Percentiles rank a stretch among this genome's conserved stretches.
phyloP scores from a whole-genome alignment of 2,329 filamentous ascomycete genomes.

The Lecanicillium sp. region DNA sequence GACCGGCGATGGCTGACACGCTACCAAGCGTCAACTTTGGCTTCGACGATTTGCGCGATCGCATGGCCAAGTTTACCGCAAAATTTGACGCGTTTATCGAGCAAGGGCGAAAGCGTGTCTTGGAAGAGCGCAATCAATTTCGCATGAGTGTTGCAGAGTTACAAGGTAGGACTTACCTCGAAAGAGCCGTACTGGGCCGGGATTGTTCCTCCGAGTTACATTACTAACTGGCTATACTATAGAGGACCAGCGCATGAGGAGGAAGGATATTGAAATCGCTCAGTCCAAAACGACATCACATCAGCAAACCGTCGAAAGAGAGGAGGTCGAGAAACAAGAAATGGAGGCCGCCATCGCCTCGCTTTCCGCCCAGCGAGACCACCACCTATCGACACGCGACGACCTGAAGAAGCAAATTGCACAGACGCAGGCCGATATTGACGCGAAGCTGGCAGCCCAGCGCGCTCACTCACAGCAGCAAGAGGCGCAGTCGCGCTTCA shows the following conservation, averaged over 20 bases:
- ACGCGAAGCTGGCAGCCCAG: conserved; percentile 62
- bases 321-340: conserved; percentile 68
- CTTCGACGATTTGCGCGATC: conserved; percentile 89
- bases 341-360: conserved; percentile 58
- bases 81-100: conserved; percentile 94
- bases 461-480: conserved; percentile 64
- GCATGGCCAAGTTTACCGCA: conserved; percentile 87
- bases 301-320: conserved; percentile 67
- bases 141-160: conserved; percentile 83
- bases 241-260: conserved; percentile 91
- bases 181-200: not conserved
- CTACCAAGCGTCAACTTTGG: conserved; percentile 91
- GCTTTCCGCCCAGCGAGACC: conserved; percentile 52
- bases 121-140: conserved; percentile 93
- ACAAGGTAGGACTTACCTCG: conserved; percentile 56
- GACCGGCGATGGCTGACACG: conserved; percentile 63
- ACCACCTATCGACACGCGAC: conserved; percentile 50
- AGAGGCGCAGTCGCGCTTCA: conserved; percentile 78
- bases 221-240: conserved; percentile 10
- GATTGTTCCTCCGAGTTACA: too few relatives aligned
- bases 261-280: conserved; percentile 78
- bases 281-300: conserved; percentile 63
- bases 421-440: conserved; percentile 63
- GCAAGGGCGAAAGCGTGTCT: conserved; percentile 75
- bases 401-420: conserved; percentile 53